phyloP scores from a whole-genome alignment of 768 basidiomycete genomes.

The Xerocomus potaroensis region DNA sequence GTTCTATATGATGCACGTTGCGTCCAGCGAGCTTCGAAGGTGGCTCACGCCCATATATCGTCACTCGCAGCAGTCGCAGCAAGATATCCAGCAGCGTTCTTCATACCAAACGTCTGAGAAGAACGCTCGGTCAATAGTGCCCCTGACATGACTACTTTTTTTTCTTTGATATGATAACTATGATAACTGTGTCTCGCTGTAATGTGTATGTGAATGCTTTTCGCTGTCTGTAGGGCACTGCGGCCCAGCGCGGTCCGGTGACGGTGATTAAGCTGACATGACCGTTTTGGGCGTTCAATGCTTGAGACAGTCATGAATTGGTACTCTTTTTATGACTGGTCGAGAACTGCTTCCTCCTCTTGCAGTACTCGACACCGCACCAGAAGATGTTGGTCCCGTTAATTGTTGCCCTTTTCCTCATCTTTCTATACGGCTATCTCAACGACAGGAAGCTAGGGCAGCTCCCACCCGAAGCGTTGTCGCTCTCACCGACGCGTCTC shows the following conservation, averaged over 20 bases:
- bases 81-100: neutral
- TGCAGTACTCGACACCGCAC: neutral
- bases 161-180: neutral
- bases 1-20: slow-evolving; percentile 6
- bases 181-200: too few species aligned
- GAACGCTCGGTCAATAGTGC: neutral
- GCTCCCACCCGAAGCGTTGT: slow-evolving; percentile 42
- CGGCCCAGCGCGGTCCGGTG: too few species aligned
- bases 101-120: neutral
- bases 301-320: too few species aligned
- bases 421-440: slow-evolving; percentile 37
- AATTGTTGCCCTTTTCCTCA: neutral
- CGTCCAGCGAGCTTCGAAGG: neutral
- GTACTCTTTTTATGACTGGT: too few species aligned
- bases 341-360: too few species aligned
- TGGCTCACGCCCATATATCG: neutral
- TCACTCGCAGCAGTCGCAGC: too few species aligned
- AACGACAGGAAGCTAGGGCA: slow-evolving; percentile 55
- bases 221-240: too few species aligned
- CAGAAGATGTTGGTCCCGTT: slow-evolving; percentile 18
- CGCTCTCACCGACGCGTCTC: slow-evolving; percentile 51
- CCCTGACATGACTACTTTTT: neutral
- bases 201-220: too few species aligned
- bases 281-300: too few species aligned
- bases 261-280: slow-evolving; percentile 2